phyloP scores from a whole-genome alignment of 768 basidiomycete genomes.

The Pholiota microspora region DNA sequence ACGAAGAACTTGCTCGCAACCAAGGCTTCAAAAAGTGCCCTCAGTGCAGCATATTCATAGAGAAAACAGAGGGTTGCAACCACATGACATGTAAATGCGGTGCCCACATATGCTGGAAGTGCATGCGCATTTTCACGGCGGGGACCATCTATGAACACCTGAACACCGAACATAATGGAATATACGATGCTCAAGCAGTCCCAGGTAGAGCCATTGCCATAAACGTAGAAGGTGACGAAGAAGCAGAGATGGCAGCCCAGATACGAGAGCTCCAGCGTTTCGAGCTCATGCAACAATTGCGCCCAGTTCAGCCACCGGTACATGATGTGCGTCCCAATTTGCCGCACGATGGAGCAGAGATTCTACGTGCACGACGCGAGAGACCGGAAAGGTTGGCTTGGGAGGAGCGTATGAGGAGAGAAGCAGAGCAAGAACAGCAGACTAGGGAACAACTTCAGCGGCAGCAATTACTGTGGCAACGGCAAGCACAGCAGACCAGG shows the following conservation, averaged over 20 bases:
- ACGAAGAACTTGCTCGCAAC: conserved; percentile 35
- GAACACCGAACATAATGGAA: conserved; percentile 20
- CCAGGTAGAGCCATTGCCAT: conserved; percentile 5
- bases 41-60: conserved; percentile 39
- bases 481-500: not conserved
- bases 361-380: too few relatives aligned
- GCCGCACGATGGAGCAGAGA: too few relatives aligned
- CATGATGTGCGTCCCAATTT: too few relatives aligned
- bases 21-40: conserved; percentile 48
- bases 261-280: conserved; percentile 10
- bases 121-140: conserved; percentile 38
- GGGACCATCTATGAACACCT: conserved; percentile 33
- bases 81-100: conserved; percentile 52
- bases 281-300: conserved; percentile 2
- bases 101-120: conserved; percentile 55
- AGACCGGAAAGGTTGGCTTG: too few relatives aligned
- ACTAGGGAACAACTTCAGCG: too few relatives aligned
- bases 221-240: not conserved
- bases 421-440: too few relatives aligned
- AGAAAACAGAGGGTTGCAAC: conserved; percentile 55
- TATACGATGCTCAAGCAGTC: conserved; percentile 10
- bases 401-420: too few relatives aligned
- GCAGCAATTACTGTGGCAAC: too few relatives aligned
- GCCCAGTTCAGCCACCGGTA: too few relatives aligned
- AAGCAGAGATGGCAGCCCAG: conserved; percentile 8